Percentiles rank a stretch among this genome's conserved stretches.
These are phyloP conservation scores for Lactarius hengduanensis DNA, from an alignment of 768 basidiomycete species.

Conservation along the genomic window DNA sequence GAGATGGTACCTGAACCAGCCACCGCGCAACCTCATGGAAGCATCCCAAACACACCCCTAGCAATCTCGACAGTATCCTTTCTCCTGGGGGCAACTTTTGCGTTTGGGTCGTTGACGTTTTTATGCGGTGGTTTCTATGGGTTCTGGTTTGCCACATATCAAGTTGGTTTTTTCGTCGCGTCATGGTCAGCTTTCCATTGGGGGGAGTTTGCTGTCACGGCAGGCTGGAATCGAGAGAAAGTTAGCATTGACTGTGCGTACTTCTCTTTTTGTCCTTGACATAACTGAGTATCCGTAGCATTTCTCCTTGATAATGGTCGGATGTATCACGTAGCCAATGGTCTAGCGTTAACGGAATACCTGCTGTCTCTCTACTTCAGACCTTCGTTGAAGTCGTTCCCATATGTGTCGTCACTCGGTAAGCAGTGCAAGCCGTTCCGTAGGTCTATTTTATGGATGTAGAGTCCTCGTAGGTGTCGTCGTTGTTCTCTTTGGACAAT, in stretches of 20 bases:
- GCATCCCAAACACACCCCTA: slow-evolving; percentile 88
- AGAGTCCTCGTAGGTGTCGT: slow-evolving; percentile 50
- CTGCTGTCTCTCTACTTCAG: slow-evolving; percentile 64
- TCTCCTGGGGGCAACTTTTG: slow-evolving; percentile 72
- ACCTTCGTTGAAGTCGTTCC: slow-evolving; percentile 58
- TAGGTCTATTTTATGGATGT: background rate
- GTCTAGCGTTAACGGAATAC: slow-evolving; percentile 77
- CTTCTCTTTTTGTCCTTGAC: background rate
- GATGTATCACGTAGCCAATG: slow-evolving; percentile 83
- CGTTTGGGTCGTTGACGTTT: slow-evolving; percentile 54
- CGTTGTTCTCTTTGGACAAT: slow-evolving; percentile 68
- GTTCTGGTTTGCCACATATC: slow-evolving; percentile 66
- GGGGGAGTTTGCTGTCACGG: slow-evolving; percentile 93
- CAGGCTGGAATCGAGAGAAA: slow-evolving; percentile 92
- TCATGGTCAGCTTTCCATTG: slow-evolving; percentile 89
- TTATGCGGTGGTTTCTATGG: slow-evolving; percentile 44
- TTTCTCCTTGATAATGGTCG: slow-evolving; percentile 90
- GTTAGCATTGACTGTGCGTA: slow-evolving; percentile 89
- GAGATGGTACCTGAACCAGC: slow-evolving; percentile 51
- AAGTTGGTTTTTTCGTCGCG: slow-evolving; percentile 80
- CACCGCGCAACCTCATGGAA: slow-evolving; percentile 43
- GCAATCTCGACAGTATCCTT: slow-evolving; percentile 77
- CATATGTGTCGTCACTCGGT: slow-evolving; percentile 64
- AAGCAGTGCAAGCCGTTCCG: slow-evolving; percentile 29
- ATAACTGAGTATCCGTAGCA: slow-evolving; percentile 48